Base-by-base conservation (phyloP, 2,329 filamentous ascomycete genomes). In the Sporothrix euskadiensis region DNA sequence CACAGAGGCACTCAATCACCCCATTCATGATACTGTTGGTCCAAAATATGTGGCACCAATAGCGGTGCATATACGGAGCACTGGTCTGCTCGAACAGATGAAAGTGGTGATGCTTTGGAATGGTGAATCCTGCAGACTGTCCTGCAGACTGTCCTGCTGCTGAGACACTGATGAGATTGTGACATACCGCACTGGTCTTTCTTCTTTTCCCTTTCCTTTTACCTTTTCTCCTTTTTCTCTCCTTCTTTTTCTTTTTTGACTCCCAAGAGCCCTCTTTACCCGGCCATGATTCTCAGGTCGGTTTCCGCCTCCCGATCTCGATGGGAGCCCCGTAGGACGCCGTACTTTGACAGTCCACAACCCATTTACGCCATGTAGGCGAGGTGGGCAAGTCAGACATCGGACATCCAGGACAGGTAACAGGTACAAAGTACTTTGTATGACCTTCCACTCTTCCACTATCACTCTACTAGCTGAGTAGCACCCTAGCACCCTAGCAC, bases 11-110 rank as follows among this genome's bases (percentile, higher is more conserved):
- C 5, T 39, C 57, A 10, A 19, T 19, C 10, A 61, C 5, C n/a
- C 57, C 26, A 19, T 19, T 35, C 30, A 39, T 56, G 22, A 10
- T 56, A 10, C 32, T 49, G 66, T 56, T 52, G 12, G 49, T 22
- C 22, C 57, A 65, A 65, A 44, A 57, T 32, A 72, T 72, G 71
- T 72, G 71, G 49, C 59, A 66, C 71, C 71, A 57, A 56, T 72
- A 39, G n/a, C 59, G 22, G 47, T 39, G 44, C 66, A 39, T 12
- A 22, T 35, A 41, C 47, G 66, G 30, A 69, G 47, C 47, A 69
- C 47, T 30, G 16, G 44, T 10, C 10, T 16, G 14, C 44, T 49
- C 44, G 5, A 49, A 14, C 32, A 41, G 26, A 57, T 32, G 3
- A 47, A 41, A 66, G 39, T 66, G 61, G 61, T 30, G 61, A 66